Percentiles rank a stretch among this genome's conserved stretches.
phyloP scores from a whole-genome alignment of 371 early-diverging fungal genomes.

The Lichtheimia corymbifera region DNA sequence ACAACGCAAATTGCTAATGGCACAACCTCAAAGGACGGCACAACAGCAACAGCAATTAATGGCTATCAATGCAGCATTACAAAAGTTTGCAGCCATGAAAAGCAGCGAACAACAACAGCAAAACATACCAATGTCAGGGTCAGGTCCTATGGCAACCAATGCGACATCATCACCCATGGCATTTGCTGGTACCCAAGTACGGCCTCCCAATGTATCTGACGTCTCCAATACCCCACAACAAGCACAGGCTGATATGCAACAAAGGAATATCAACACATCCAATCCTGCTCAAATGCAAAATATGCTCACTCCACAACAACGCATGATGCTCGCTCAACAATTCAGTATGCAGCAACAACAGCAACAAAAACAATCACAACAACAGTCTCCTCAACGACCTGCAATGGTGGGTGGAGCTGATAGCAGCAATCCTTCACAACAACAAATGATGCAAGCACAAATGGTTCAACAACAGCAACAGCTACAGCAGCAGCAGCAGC shows the following conservation, averaged over 20 bases:
- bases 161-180: constrained; percentile 21
- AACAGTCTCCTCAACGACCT: constrained; percentile 20
- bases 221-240: constrained; percentile 12
- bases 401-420: constrained; percentile 7
- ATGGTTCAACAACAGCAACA: constrained; percentile 27
- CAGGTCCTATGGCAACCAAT: constrained; percentile 9
- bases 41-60: constrained; percentile 40
- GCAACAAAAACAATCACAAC: constrained; percentile 23
- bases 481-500: no score
- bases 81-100: constrained; percentile 13
- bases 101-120: background rate
- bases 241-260: constrained; percentile 2
- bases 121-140: constrained; percentile 8
- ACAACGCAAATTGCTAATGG: constrained; percentile 5
- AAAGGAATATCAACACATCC: constrained; percentile 7
- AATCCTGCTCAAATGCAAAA: constrained; percentile 15
- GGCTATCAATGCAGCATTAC: constrained; percentile 16
- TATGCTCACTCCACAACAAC: constrained; percentile 17
- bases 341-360: constrained; percentile 20
- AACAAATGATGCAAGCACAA: constrained; percentile 20
- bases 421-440: constrained; percentile 1
- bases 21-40: constrained; percentile 4
- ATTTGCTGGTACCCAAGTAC: constrained; percentile 13
- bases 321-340: constrained; percentile 12
- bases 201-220: constrained; percentile 12